phyloP scores from a whole-genome alignment of 2,329 filamentous ascomycete species.

The Fonsecaea pugnacius region DNA sequence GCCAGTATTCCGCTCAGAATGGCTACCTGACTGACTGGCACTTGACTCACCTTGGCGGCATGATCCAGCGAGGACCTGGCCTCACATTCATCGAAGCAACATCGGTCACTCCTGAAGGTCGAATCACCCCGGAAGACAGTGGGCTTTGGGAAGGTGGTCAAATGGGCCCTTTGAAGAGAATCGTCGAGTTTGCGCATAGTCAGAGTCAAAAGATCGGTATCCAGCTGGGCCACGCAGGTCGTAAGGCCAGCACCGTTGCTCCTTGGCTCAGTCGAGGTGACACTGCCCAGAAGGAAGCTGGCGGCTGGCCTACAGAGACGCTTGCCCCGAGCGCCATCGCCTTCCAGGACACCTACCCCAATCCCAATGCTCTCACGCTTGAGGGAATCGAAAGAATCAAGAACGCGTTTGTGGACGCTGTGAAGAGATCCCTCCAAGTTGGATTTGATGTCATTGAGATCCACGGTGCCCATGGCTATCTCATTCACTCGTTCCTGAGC shows the following conservation, averaged over 20 bases:
- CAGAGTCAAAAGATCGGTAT: slow-evolving; percentile 75
- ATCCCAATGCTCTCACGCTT: slow-evolving; percentile 69
- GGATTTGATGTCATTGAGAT: slow-evolving; percentile 81
- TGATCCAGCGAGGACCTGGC: slow-evolving; percentile 74
- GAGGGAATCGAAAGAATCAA: slow-evolving; percentile 63
- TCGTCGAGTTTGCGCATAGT: slow-evolving; percentile 42
- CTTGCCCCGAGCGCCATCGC: slow-evolving; percentile 63
- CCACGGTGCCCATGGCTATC: slow-evolving; percentile 79
- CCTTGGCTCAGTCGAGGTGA: slow-evolving; percentile 65
- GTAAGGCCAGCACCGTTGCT: slow-evolving; percentile 65
- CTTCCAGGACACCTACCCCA: slow-evolving; percentile 65
- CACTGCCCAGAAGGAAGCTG: slow-evolving; percentile 59
- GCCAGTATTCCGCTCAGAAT: slow-evolving; percentile 69
- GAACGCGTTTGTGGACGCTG: slow-evolving; percentile 45
- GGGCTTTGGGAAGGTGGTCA: slow-evolving; percentile 87
- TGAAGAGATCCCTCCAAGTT: slow-evolving; percentile 65
- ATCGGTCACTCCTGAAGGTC: slow-evolving; percentile 72
- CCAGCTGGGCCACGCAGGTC: slow-evolving; percentile 77
- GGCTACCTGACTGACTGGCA: slow-evolving; percentile 82
- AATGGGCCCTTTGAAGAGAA: slow-evolving; percentile 55
- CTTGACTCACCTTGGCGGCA: slow-evolving; percentile 78
- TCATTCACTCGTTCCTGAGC: slow-evolving; percentile 71
- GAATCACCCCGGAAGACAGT: slow-evolving; percentile 78
- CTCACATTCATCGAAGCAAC: slow-evolving; percentile 80
- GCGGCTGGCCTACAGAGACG: slow-evolving; percentile 61